phyloP scores from a whole-genome alignment of 805 yeast genomes.

The Zygoascus ofunaensis region DNA sequence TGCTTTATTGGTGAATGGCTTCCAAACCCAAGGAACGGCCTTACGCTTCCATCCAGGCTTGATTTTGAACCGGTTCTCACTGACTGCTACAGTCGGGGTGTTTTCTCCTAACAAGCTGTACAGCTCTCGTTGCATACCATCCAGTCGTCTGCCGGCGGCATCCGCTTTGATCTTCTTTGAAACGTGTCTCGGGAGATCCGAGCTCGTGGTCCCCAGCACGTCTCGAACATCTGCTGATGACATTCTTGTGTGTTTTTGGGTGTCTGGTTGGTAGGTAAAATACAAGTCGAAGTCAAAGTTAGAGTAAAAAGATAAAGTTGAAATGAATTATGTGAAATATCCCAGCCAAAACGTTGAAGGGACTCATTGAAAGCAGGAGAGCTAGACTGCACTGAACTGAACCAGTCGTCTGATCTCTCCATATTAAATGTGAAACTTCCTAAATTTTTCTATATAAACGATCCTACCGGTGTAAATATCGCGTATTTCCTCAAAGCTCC shows the following conservation, averaged over 20 bases:
- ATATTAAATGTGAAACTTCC: too few species aligned
- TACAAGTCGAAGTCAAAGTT: too few species aligned
- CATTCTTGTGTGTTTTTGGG: not conserved
- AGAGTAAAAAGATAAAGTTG: too few species aligned
- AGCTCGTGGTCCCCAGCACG: slow-evolving; percentile 25
- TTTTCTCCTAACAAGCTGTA: slow-evolving; percentile 84
- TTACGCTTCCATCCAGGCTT: slow-evolving; percentile 50
- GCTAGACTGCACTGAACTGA: too few species aligned
- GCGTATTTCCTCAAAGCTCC: too few species aligned
- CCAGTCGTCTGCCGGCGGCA: slow-evolving; percentile 19
- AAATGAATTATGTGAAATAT: too few species aligned
- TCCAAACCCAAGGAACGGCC: slow-evolving; percentile 77
- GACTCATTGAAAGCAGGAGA: too few species aligned
- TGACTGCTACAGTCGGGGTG: slow-evolving; percentile 73
- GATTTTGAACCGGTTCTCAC: slow-evolving; percentile 49
- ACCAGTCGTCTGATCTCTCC: too few species aligned
- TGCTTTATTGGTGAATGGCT: slow-evolving; percentile 48
- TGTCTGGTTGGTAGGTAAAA: not conserved
- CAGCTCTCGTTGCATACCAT: slow-evolving; percentile 82
- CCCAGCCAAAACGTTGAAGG: too few species aligned
- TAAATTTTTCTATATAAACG: too few species aligned
- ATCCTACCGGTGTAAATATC: too few species aligned
- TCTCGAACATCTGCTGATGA: slow-evolving; percentile 26
- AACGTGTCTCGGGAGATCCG: slow-evolving; percentile 16
- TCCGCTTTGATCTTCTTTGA: slow-evolving; percentile 18